Percentiles rank a stretch among this genome's conserved stretches.
phyloP scores from a whole-genome alignment of 1,284 basidiomycete genomes.

The Papiliotrema nemorosa region DNA sequence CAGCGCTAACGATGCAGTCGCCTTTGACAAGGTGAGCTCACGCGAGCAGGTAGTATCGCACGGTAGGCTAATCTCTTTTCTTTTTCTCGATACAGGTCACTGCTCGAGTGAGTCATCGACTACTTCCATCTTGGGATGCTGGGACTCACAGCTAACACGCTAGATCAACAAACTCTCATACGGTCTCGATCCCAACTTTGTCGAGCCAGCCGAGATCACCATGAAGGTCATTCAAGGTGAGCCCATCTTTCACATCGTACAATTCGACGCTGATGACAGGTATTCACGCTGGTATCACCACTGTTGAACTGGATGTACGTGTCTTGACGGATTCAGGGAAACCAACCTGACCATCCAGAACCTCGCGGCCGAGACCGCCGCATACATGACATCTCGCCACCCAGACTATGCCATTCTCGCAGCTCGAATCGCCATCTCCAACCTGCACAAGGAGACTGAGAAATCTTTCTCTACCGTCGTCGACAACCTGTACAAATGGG shows the following conservation, averaged over 20 bases:
- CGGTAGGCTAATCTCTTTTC: conserved; percentile 9
- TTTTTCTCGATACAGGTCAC: conserved; percentile 16
- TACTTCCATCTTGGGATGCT: not conserved
- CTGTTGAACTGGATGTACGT: conserved; percentile 90
- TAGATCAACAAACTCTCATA: conserved; percentile 95
- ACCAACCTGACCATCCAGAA: conserved; percentile 56
- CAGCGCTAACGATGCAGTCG: conserved; percentile 16
- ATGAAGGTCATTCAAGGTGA: conserved; percentile 88
- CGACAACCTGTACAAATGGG: conserved; percentile 85
- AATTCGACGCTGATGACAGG: not conserved
- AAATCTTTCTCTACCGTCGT: conserved; percentile 94
- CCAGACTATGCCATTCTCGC: conserved; percentile 98
- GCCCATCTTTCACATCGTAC: not conserved
- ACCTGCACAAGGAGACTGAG: conserved; percentile 98
- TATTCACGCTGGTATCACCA: conserved; percentile 55
- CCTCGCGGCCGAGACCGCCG: conserved; percentile 93
- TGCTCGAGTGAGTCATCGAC: conserved; percentile 18
- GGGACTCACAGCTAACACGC: conserved; percentile 45
- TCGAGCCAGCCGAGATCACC: conserved; percentile 91
- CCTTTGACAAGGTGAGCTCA: conserved; percentile 42
- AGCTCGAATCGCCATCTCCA: conserved; percentile 96
- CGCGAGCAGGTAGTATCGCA: too few species aligned
- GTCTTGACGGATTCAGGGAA: not conserved
- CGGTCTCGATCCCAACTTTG: conserved; percentile 87
- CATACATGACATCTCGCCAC: conserved; percentile 93